Conservation (phyloP, 129 eudicot species). For the Mikania micrantha region DNA sequence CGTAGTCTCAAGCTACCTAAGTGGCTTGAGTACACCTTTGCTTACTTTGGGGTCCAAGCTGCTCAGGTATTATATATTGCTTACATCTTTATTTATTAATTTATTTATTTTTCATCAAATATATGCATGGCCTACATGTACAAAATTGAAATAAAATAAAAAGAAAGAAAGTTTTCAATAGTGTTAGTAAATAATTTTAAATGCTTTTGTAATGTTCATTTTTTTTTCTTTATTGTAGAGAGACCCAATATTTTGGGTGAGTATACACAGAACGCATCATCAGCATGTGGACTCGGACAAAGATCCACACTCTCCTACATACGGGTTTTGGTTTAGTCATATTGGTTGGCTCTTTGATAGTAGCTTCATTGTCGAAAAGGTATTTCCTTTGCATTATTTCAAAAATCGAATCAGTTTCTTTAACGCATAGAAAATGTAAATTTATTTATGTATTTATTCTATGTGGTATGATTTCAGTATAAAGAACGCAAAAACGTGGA, state of each 20-base stretch:
- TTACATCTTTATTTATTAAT: not conserved
- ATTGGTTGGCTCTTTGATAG: conserved; percentile 31
- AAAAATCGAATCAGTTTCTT: not conserved
- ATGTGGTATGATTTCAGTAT: not conserved
- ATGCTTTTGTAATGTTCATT: not conserved
- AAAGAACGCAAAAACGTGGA: conserved; percentile 26
- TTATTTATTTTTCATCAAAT: not conserved
- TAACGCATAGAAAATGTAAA: not conserved
- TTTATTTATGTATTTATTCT: not conserved
- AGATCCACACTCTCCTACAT: conserved; percentile 24
- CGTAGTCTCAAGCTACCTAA: conserved; percentile 73
- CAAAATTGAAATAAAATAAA: too few species aligned
- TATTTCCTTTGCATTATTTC: not conserved
- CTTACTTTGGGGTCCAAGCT: conserved; percentile 66
- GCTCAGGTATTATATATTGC: conserved; percentile 69
- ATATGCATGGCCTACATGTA: not conserved
- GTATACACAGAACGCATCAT: conserved; percentile 41
- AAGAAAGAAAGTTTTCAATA: too few species aligned
- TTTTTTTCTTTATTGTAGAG: conserved; percentile 10
- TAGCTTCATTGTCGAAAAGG: conserved; percentile 14
- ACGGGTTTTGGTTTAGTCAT: conserved; percentile 45
- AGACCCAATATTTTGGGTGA: conserved; percentile 49
- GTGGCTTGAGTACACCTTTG: conserved; percentile 82
- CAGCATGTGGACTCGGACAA: conserved; percentile 24
- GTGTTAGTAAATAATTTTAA: too few species aligned